A percentile compares a stretch with the other conserved stretches of the same genome.
Evolutionary conservation across 2,329 filamentous ascomycete species (phyloP).

Genomic region (Sclerotinia glacialis): DNA sequence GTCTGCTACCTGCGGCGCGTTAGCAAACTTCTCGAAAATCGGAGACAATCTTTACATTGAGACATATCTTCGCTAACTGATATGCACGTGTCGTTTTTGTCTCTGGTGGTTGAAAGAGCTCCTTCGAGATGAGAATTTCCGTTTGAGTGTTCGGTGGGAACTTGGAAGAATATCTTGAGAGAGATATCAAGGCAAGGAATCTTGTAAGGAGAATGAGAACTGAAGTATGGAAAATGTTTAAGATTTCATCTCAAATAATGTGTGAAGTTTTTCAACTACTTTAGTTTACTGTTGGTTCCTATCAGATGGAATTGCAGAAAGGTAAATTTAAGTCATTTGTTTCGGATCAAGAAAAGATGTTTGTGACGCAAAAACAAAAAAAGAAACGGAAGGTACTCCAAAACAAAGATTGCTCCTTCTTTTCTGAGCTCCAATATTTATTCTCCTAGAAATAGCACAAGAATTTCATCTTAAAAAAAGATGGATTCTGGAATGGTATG

Average conservation of each 20-base stretch:
- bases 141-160: background rate
- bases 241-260: too few species aligned
- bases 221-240: background rate
- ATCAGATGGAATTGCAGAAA: background rate
- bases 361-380: background rate
- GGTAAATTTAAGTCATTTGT: background rate
- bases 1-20: background rate
- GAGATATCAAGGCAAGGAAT: background rate
- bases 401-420: background rate
- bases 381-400: background rate
- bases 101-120: background rate
- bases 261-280: too few species aligned
- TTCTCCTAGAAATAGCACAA: fast-evolving
- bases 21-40: background rate
- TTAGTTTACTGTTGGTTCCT: fast-evolving
- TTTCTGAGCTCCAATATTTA: background rate
- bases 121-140: background rate
- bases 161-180: background rate
- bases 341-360: background rate
- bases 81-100: fast-evolving
- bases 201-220: background rate
- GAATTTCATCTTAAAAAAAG: too few species aligned
- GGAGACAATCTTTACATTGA: background rate
- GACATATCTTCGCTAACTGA: background rate
- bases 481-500: too few species aligned